Evolutionary conservation across 371 early-diverging fungal genomes (phyloP).

Genomic region (Mortierella sp.): DNA sequence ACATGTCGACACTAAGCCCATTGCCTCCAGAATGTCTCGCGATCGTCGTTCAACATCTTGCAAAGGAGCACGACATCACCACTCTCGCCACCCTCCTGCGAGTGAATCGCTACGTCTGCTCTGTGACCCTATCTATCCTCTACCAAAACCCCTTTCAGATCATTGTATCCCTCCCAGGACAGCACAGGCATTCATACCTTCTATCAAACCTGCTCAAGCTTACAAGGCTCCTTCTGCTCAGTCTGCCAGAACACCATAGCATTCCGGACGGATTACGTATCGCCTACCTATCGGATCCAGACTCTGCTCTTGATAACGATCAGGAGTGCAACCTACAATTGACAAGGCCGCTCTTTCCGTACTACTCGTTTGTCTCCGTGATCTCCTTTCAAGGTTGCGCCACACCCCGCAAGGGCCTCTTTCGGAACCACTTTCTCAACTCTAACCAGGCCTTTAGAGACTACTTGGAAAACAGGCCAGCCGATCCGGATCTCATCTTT

Average conservation of each 20-base stretch:
- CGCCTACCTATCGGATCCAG: neutral
- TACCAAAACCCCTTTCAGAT: neutral
- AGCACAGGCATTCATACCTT: no score
- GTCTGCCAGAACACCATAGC: neutral
- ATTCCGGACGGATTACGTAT: neutral
- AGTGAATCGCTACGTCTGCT: neutral
- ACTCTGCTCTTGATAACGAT: no score
- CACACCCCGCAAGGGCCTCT: neutral
- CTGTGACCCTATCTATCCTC: neutral
- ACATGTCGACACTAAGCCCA: neutral
- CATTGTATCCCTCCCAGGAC: no score
- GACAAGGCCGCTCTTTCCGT: neutral
- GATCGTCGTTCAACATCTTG: neutral
- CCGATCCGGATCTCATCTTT: neutral
- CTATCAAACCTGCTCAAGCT: neutral
- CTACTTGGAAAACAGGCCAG: neutral
- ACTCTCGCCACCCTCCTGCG: neutral
- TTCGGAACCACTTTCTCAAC: neutral
- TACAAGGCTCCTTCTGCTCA: neutral
- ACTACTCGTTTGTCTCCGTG: neutral
- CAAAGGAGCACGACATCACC: neutral
- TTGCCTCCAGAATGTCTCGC: neutral
- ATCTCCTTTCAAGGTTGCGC: neutral
- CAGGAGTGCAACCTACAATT: neutral
- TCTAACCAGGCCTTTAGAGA: neutral